A percentile compares a stretch with the other conserved stretches of the same genome.
These are phyloP conservation scores for Corylus avellana DNA, from an alignment of 306 rosid species.

Conservation along the genomic window DNA sequence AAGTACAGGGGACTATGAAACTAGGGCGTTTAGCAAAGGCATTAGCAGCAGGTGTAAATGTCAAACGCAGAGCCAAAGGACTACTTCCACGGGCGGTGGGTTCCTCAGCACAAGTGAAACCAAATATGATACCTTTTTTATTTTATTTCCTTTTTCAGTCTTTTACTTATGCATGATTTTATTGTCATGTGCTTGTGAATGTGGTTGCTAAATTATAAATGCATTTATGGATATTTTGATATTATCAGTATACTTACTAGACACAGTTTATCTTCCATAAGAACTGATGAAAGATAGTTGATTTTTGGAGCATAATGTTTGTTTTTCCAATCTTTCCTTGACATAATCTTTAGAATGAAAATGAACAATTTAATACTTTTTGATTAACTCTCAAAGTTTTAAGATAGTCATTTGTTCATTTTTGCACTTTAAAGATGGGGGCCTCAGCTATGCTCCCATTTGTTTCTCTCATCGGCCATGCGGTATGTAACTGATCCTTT, in stretches of 20 bases:
- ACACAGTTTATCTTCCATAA: not conserved
- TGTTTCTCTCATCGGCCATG: not conserved
- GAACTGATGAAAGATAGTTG: not conserved
- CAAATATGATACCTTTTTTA: constrained; percentile 16
- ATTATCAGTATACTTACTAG: not conserved
- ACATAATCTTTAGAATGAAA: not conserved
- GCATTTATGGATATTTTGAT: not conserved
- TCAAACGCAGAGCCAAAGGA: constrained; percentile 92
- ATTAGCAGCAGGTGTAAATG: constrained; percentile 81
- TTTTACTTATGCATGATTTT: not conserved
- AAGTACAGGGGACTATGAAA: constrained; percentile 82
- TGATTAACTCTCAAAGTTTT: not conserved
- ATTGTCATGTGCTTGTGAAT: not conserved
- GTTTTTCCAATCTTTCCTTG: not conserved
- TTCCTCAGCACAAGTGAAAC: constrained; percentile 30
- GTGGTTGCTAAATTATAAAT: not conserved
- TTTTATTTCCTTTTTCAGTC: constrained; percentile 11
- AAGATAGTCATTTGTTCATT: not conserved
- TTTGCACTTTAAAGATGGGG: not conserved
- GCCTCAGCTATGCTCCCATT: not conserved
- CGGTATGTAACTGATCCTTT: not conserved
- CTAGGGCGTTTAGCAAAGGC: constrained; percentile 75
- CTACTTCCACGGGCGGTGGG: constrained; percentile 86
- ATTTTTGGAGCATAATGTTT: not conserved
- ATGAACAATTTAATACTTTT: not conserved